These are phyloP conservation scores for Sarocladium oryzae DNA, from an alignment of 2,329 filamentous ascomycete species.

Conservation along the genomic window DNA sequence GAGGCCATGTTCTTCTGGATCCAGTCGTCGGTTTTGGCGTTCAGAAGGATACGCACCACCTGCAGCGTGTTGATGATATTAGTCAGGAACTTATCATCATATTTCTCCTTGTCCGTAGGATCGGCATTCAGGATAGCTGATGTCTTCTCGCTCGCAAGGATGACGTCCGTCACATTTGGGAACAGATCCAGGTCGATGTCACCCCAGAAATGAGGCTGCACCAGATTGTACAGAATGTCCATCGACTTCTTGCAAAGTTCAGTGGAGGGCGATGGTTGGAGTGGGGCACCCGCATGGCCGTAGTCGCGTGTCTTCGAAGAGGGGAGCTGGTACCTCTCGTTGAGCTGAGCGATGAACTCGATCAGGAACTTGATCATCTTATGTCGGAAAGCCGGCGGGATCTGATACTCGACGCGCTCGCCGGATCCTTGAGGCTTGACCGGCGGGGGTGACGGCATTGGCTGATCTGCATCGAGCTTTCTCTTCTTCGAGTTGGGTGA, in stretches of 20 bases:
- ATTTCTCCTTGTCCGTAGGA: conserved; percentile 59
- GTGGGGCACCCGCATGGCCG: conserved; percentile 9
- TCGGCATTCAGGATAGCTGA: conserved; percentile 51
- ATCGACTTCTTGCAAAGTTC: conserved; percentile 86
- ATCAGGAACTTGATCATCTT: conserved; percentile 93
- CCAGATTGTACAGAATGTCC: conserved; percentile 71
- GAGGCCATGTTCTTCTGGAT: conserved; percentile 68
- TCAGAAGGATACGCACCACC: conserved; percentile 82
- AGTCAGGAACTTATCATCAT: conserved; percentile 77
- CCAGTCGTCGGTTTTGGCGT: conserved; percentile 87
- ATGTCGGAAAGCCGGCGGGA: conserved; percentile 60
- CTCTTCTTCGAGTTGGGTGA: conserved; percentile 72
- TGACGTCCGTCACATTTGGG: conserved; percentile 79
- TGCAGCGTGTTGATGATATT: conserved; percentile 92
- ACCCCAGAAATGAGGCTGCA: conserved; percentile 84
- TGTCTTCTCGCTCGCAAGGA: conserved; percentile 77
- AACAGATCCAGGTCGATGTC: conserved; percentile 90
- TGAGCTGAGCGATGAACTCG: conserved; percentile 85
- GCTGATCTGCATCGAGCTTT: conserved; percentile 55
- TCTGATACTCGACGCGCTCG: conserved; percentile 60
- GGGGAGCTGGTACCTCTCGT: conserved; percentile 75
- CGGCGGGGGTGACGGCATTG: conserved; percentile 4
- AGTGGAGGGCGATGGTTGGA: conserved; percentile 19
- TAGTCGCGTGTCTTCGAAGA: conserved; percentile 60
- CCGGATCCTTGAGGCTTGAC: not conserved